Base-by-base conservation (phyloP, 1,284 basidiomycete genomes). In the Rhodotorula sp. region DNA sequence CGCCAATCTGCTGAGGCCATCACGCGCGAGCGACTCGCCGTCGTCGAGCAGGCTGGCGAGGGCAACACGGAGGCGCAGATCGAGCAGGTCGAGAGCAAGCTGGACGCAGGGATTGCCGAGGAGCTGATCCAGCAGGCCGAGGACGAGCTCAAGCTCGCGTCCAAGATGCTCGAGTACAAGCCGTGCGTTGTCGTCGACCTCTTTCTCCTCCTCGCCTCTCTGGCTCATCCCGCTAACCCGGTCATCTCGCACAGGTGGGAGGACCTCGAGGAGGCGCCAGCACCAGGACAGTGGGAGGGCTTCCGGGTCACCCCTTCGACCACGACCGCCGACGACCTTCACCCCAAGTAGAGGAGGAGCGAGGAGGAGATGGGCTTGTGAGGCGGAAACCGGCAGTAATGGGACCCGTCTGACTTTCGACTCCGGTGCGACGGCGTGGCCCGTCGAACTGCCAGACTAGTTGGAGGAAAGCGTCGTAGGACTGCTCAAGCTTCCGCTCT, bases 81-180 rank as follows among this genome's bases (percentile, higher is more conserved):
- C 67, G 79, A 82, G 51, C 81, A 83, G 20, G 89, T 85, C 22
- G 94, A 96, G 83, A 86, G 84, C 77, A 84, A 87, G 79, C 79
- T 94, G 61, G 85, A 88, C 55, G 86, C 89, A 79, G 90, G 90
- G 0, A 86, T 91, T 74, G 89, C 94, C 63, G 92, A 95, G 82
- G 86, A 93, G 80, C 86, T 90, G 49, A 78, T 99, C 72, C 84
- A 88, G 76, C 88, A 92, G 81, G 94, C 94, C 6, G 81, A 89
- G 76, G 89, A 91, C 75, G 95, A 99, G 82, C 83, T 91, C 68
- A 84, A 82, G 61, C 83, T 98, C 55, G 90, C 86, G 2, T 84
- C 84, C 49, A 91, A 92, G 83, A 92, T 98, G 90, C 79, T 89
- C 32, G 90, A 95, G 79, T 98, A 92, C 92, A 96, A 97, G 84